These are phyloP conservation scores for Brettanomyces naardenensis DNA, from an alignment of 805 yeast species.

Conservation along the genomic window DNA sequence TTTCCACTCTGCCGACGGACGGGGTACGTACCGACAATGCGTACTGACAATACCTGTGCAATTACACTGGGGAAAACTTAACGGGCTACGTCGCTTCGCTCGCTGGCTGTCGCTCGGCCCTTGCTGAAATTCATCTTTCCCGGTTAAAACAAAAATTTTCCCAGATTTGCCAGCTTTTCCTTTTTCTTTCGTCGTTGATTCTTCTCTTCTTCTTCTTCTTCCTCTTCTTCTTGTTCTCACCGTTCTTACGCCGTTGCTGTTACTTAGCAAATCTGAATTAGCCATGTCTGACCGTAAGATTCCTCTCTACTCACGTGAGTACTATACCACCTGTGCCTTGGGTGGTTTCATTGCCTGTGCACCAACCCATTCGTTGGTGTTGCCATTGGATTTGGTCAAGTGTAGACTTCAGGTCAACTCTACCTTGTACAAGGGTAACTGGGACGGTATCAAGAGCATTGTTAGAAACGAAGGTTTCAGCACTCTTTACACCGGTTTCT, in stretches of 20 bases:
- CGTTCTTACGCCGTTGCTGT: not conserved
- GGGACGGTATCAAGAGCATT: conserved; percentile 77
- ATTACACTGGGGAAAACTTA: too few relatives aligned
- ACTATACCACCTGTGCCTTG: conserved; percentile 63
- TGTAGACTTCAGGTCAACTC: conserved; percentile 88
- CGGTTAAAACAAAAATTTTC: too few relatives aligned
- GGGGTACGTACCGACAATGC: too few relatives aligned
- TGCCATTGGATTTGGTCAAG: conserved; percentile 90
- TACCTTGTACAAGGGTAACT: conserved; percentile 59
- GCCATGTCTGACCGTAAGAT: conserved; percentile 28
- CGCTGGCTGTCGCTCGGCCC: too few relatives aligned
- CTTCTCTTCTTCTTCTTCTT: not conserved
- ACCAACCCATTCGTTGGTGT: conserved; percentile 89
- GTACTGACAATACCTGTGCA: too few relatives aligned
- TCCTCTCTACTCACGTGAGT: conserved; percentile 50
- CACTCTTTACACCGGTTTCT: conserved; percentile 79
- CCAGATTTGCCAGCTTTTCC: not conserved
- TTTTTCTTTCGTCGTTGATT: not conserved
- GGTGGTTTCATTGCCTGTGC: conserved; percentile 91
- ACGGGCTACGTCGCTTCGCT: too few relatives aligned
- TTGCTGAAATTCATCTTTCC: too few relatives aligned
- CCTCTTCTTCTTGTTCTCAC: conserved; percentile 1
- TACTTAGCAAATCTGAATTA: too few relatives aligned
- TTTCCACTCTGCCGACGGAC: too few relatives aligned
- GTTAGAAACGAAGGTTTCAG: conserved; percentile 64